Conservation (phyloP, 2,329 filamentous ascomycete species). For the Phoma sp. region DNA sequence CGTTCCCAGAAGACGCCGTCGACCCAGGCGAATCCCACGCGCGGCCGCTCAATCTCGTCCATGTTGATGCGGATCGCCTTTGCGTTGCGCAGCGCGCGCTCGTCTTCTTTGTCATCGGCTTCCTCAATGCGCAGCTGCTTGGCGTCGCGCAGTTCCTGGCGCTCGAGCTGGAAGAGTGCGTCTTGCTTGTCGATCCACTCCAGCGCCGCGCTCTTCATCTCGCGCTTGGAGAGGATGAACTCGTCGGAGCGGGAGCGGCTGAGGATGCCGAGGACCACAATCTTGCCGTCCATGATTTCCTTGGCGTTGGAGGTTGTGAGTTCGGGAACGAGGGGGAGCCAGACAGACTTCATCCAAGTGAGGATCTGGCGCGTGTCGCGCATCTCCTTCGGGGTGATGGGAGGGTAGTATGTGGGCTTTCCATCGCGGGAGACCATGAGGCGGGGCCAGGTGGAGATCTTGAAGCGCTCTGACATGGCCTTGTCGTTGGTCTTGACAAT, state of each 20-base stretch:
- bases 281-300: slow-evolving; percentile 93
- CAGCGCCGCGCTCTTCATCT: slow-evolving; percentile 92
- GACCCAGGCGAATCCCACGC: slow-evolving; percentile 95
- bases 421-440: slow-evolving; percentile 88
- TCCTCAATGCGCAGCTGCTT: slow-evolving; percentile 97
- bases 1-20: slow-evolving; percentile 97
- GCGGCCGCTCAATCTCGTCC: slow-evolving; percentile 83
- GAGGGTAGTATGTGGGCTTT: slow-evolving; percentile 87
- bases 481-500: slow-evolving; percentile 89
- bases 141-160: slow-evolving; percentile 89
- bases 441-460: slow-evolving; percentile 96
- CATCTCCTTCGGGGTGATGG: slow-evolving; percentile 89
- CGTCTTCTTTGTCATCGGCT: slow-evolving; percentile 89
- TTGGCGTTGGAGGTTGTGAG: slow-evolving; percentile 88
- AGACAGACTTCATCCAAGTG: slow-evolving; percentile 94
- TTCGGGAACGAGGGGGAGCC: slow-evolving; percentile 95
- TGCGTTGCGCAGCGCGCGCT: slow-evolving; percentile 82
- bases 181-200: slow-evolving; percentile 99
- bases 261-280: slow-evolving; percentile 91
- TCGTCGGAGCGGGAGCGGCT: slow-evolving; percentile 80
- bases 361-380: slow-evolving; percentile 81
- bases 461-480: slow-evolving; percentile 79
- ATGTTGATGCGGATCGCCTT: slow-evolving; percentile 93
- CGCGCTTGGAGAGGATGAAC: slow-evolving; percentile 78
- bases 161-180: slow-evolving; percentile 87